Evolutionary conservation across 371 early-diverging fungal species (phyloP), one percentile per base, ranked within the genome.

Genomic region (Synchytrium microbalum): DNA sequence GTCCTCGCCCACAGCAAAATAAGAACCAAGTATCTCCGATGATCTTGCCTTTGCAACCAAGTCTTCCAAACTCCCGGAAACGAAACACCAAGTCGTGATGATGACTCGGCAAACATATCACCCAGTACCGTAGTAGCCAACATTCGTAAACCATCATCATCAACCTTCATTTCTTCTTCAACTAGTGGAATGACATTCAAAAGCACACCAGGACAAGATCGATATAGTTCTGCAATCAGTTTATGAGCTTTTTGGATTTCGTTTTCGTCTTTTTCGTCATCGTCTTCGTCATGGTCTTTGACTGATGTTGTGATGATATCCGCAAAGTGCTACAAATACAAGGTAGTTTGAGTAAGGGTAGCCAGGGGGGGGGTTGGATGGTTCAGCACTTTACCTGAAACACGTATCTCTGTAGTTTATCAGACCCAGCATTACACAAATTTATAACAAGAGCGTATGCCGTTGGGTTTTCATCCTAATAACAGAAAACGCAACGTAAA

Each of bases 101-200:
- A 71, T 46, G 56, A 25, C 33, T 61, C 19, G 2, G 84, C 79
- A 80, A 92, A 85, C 92, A 96, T 90, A 53, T 86, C 80, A 0
- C 95, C 98, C 23, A 95, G 69, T 0, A 88, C 87, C 28, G 85
- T 79, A 0, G 88, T 89, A 0, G 93, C 91, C 26, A 93, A 64
- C 19, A 80, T 69, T 13, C 98, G 84, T 27, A 96, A 77, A n/a
- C 84, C 76, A 10, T 79, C 72, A 58, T 90, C 82, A 54, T 92
- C 92, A 19, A 81, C 66, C 67, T 81, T 81, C 72, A 95, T 75
- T 71, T 97, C 96, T 61, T 93, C 95, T 68, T 95, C 95, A 30
- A 97, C 75, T 67, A 90, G 88, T n/a, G 98, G 98, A 30, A 97
- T 82, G 0, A 96, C 96, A 61, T 86, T 92, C 29, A 91, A 72